phyloP scores from a whole-genome alignment of 176 grass and related monocot genomes.

The Musa schizocarpa region DNA sequence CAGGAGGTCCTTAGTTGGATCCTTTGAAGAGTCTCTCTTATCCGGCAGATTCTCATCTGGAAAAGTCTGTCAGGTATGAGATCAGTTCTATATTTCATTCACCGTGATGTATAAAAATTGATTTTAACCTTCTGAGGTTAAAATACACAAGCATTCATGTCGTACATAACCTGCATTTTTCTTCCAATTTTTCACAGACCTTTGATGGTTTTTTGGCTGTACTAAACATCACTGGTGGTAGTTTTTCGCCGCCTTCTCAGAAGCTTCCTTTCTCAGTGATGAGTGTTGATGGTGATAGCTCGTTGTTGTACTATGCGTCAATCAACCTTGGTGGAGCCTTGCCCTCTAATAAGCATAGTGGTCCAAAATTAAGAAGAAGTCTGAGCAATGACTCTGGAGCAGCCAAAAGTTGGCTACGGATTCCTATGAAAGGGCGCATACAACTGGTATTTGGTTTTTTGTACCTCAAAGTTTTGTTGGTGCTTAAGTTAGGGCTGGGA shows the following conservation, averaged over 20 bases:
- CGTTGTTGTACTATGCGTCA: slow-evolving; percentile 77
- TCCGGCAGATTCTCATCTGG: slow-evolving; percentile 83
- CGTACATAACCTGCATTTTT: not conserved
- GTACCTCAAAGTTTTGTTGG: slow-evolving; percentile 21
- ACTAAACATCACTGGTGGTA: slow-evolving; percentile 78
- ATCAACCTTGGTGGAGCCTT: slow-evolving; percentile 65
- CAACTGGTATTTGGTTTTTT: slow-evolving; percentile 68
- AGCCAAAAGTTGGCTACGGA: slow-evolving; percentile 58
- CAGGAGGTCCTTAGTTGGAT: slow-evolving; percentile 75
- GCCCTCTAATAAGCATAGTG: slow-evolving; percentile 38
- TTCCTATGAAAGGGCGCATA: slow-evolving; percentile 84
- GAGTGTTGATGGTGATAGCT: slow-evolving; percentile 79
- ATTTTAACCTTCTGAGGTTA: not conserved
- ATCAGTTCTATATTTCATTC: not conserved
- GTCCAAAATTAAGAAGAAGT: slow-evolving; percentile 36
- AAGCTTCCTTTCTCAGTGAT: slow-evolving; percentile 87
- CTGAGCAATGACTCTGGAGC: slow-evolving; percentile 60
- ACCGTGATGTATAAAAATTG: not conserved
- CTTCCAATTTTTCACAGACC: slow-evolving; percentile 30
- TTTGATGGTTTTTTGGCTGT: slow-evolving; percentile 93
- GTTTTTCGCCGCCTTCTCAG: slow-evolving; percentile 68
- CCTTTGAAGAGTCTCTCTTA: slow-evolving; percentile 96
- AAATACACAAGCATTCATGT: not conserved
- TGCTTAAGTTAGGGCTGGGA: slow-evolving; percentile 18
- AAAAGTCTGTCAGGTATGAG: slow-evolving; percentile 61